These are phyloP conservation scores for Protomyces macrosporus DNA, from an alignment of 1,139 yeast genomes.

Conservation along the genomic window DNA sequence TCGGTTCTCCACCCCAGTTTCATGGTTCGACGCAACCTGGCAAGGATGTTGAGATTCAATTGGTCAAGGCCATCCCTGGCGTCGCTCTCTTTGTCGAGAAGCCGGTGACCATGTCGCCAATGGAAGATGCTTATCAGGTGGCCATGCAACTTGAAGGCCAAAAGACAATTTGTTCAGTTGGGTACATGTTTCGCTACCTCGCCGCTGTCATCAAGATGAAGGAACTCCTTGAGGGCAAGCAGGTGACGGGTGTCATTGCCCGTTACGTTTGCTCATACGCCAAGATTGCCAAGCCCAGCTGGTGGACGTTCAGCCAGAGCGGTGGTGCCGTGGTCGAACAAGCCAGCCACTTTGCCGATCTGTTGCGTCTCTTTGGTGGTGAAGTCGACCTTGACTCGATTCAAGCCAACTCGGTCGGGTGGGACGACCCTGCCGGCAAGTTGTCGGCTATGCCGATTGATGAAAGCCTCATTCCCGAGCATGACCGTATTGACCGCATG, in stretches of 20 bases:
- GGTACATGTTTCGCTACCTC: constrained; percentile 34
- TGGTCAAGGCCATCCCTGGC: constrained; percentile 27
- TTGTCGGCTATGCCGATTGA: constrained; percentile 31
- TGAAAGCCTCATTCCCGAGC: constrained; percentile 31
- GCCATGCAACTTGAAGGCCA: constrained; percentile 23
- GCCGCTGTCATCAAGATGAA: constrained; percentile 33
- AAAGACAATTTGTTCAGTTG: constrained; percentile 31
- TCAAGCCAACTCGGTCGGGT: constrained; percentile 30
- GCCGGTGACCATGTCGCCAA: constrained; percentile 32
- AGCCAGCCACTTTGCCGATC: constrained; percentile 34
- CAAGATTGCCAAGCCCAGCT: constrained; percentile 30
- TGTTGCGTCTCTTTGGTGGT: constrained; percentile 33
- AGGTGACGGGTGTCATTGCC: constrained; percentile 30
- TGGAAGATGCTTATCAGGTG: constrained; percentile 31
- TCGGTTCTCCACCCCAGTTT: constrained; percentile 33
- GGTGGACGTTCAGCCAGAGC: constrained; percentile 34
- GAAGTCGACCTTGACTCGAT: constrained; percentile 32
- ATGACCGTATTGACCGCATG: constrained; percentile 33
- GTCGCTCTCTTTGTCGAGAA: constrained; percentile 33
- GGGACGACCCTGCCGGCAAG: constrained; percentile 33
- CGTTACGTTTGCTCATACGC: constrained; percentile 33
- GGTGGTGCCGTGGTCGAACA: constrained; percentile 35
- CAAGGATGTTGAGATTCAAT: constrained; percentile 31
- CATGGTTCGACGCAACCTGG: constrained; percentile 32
- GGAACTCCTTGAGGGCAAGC: constrained; percentile 31